phyloP scores from a whole-genome alignment of 495 filamentous ascomycete genomes.

The Neurospora sp. region DNA sequence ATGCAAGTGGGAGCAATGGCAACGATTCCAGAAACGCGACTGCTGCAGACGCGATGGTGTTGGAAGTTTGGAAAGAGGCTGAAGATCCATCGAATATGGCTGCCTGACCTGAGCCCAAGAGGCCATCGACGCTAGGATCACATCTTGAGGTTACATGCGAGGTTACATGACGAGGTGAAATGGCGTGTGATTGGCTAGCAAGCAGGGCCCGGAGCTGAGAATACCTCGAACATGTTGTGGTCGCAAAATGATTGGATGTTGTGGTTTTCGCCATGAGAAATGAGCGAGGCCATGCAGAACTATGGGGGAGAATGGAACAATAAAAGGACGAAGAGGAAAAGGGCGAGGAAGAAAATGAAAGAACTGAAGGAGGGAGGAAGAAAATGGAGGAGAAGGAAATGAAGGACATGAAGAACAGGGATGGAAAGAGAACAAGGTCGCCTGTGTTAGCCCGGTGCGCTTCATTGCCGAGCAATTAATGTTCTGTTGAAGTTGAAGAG shows the following conservation, averaged over 20 bases:
- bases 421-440: background rate
- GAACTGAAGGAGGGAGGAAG: background rate
- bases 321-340: background rate
- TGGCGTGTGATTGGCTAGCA: background rate
- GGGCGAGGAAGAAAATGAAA: background rate
- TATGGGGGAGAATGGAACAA: background rate
- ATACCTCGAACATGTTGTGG: background rate
- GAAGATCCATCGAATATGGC: background rate
- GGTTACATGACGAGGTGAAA: background rate
- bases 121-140: background rate
- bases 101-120: background rate
- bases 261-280: background rate
- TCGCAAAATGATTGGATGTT: background rate
- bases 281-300: background rate
- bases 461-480: too few species aligned
- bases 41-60: background rate
- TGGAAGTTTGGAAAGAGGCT: background rate
- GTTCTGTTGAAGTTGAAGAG: too few species aligned
- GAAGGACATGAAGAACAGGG: background rate
- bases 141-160: background rate
- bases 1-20: background rate
- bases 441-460: too few species aligned
- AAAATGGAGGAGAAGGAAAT: background rate
- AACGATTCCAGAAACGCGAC: background rate
- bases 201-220: background rate